These are phyloP conservation scores for Pseudocercospora eumusae DNA, from an alignment of 2,329 filamentous ascomycete genomes.

Conservation along the genomic window DNA sequence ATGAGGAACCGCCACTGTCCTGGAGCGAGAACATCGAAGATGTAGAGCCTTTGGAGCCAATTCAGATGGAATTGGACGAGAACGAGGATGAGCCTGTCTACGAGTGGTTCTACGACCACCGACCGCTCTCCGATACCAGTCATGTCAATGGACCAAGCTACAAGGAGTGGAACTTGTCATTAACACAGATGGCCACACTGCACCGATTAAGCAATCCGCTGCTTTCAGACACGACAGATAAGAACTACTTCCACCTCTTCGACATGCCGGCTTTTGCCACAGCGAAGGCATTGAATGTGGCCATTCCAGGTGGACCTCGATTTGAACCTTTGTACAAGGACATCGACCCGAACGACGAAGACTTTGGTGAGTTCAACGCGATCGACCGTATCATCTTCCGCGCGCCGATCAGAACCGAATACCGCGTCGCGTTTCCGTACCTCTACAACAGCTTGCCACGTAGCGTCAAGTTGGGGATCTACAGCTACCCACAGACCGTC, in stretches of 20 bases:
- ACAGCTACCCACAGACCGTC: conserved; percentile 89
- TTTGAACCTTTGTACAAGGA: conserved; percentile 99
- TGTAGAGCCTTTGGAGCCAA: conserved; percentile 93
- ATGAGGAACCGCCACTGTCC: conserved; percentile 94
- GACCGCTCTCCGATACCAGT: conserved; percentile 83
- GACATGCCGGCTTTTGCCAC: conserved; percentile 93
- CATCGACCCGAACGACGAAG: conserved; percentile 96
- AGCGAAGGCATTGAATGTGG: conserved; percentile 94
- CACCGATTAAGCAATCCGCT: conserved; percentile 90
- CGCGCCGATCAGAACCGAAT: conserved; percentile 90
- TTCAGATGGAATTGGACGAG: conserved; percentile 97
- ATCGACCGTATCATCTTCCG: conserved; percentile 99
- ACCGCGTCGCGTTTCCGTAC: conserved; percentile 89
- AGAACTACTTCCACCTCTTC: conserved; percentile 98
- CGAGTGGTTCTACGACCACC: conserved; percentile 97
- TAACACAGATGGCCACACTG: conserved; percentile 94
- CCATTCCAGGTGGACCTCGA: conserved; percentile 92
- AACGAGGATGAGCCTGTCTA: conserved; percentile 86
- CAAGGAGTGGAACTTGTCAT: conserved; percentile 87
- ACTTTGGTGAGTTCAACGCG: conserved; percentile 99
- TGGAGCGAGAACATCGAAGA: conserved; percentile 99
- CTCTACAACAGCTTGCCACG: conserved; percentile 95
- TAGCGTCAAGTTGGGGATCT: conserved; percentile 91
- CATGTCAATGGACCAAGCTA: conserved; percentile 98
- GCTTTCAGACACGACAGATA: conserved; percentile 86